Evolutionary conservation across 2,329 filamentous ascomycete species (phyloP).

Genomic region (Mariannaea sp.): DNA sequence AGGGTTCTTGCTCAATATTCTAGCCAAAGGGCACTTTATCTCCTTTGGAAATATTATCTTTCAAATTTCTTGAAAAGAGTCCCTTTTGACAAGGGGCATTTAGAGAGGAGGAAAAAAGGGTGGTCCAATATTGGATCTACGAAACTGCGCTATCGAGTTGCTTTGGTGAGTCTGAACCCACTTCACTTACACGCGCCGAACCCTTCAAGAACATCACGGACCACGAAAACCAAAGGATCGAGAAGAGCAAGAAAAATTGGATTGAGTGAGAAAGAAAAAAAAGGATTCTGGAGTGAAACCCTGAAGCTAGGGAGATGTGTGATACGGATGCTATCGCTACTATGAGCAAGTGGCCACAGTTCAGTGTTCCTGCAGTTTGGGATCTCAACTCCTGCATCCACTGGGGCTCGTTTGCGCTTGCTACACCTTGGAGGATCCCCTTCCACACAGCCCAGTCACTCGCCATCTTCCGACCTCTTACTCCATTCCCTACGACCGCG

Average conservation of each 20-base stretch:
- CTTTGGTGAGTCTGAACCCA: slow-evolving; percentile 20
- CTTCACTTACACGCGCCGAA: slow-evolving; percentile 21
- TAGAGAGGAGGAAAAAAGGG: slow-evolving; percentile 7
- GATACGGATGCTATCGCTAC: no score
- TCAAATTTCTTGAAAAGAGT: slow-evolving; percentile 26
- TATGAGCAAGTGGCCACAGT: no score
- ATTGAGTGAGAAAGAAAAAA: background rate
- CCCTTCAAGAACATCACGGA: background rate
- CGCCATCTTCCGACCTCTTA: background rate
- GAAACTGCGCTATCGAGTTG: slow-evolving; percentile 3
- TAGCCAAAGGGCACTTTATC: slow-evolving; percentile 28
- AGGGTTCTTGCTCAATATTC: slow-evolving; percentile 26
- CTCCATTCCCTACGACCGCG: slow-evolving; percentile 2
- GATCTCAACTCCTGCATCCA: no score
- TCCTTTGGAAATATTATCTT: slow-evolving; percentile 22
- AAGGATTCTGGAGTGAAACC: no score
- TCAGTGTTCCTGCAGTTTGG: no score
- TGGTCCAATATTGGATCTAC: background rate
- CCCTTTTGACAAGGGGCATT: slow-evolving; percentile 11
- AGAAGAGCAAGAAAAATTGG: background rate
- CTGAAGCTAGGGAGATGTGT: no score
- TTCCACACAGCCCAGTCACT: slow-evolving; percentile 19
- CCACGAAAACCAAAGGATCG: no score
- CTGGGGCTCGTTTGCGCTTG: no score
- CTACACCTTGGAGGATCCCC: background rate